These are phyloP conservation scores for Colletotrichum godetiae DNA, from an alignment of 2,329 filamentous ascomycete genomes.

Conservation along the genomic window DNA sequence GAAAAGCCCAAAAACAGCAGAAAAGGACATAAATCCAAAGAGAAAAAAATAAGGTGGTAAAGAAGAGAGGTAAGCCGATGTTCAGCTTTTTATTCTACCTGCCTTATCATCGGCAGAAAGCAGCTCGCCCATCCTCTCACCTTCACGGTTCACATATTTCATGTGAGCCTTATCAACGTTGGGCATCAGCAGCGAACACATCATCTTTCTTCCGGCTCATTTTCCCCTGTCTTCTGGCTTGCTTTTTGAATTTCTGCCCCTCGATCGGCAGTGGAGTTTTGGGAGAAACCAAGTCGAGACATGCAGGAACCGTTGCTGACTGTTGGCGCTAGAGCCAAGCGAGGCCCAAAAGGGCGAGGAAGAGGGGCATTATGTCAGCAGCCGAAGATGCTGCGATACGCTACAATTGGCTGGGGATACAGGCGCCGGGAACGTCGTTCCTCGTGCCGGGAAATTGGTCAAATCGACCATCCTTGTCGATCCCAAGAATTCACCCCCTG, in stretches of 20 bases:
- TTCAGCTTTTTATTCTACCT: background rate
- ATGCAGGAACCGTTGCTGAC: slow-evolving; percentile 9
- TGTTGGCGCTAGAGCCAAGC: slow-evolving; percentile 12
- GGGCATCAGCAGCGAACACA: background rate
- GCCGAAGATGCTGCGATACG: background rate
- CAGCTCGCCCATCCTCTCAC: background rate
- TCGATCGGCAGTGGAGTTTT: slow-evolving; percentile 6
- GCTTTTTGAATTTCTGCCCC: background rate
- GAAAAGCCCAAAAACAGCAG: background rate
- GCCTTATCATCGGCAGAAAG: background rate
- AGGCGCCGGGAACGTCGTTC: background rate
- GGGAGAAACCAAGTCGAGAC: background rate
- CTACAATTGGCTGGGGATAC: background rate
- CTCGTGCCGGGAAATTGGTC: background rate
- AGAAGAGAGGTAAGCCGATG: background rate
- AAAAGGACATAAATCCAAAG: background rate
- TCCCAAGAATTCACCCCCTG: background rate
- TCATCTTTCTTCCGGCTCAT: background rate
- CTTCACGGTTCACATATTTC: too few species aligned
- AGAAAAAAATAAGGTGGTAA: background rate
- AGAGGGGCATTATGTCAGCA: background rate
- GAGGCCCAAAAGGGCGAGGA: background rate
- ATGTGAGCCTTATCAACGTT: background rate
- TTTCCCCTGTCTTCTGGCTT: background rate
- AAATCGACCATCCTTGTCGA: background rate